These are phyloP conservation scores for Crotalaria pallida DNA, from an alignment of 306 rosid species.

Conservation along the genomic window DNA sequence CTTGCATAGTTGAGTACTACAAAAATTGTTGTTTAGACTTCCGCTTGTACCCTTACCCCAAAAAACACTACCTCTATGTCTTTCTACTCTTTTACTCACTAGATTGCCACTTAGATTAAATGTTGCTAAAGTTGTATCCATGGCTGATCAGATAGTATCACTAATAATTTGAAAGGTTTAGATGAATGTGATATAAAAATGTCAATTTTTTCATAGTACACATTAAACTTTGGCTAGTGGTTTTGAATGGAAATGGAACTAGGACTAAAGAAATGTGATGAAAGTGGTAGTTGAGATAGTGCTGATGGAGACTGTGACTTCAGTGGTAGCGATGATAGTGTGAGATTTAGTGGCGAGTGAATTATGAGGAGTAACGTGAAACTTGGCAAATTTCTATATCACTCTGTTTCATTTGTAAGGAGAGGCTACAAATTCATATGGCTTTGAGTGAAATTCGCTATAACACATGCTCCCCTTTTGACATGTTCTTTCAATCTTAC, in stretches of 20 bases:
- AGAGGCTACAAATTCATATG: background rate
- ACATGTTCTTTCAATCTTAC: background rate
- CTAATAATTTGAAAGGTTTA: background rate
- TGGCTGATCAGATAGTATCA: conserved; percentile 1
- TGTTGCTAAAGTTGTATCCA: conserved; percentile 55
- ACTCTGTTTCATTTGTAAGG: background rate
- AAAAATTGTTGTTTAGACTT: conserved; percentile 29
- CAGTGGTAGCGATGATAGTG: background rate
- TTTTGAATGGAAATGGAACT: background rate
- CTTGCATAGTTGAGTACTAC: conserved; percentile 22
- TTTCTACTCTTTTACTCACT: background rate
- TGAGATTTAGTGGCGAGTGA: conserved; percentile 7
- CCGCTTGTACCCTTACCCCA: conserved; percentile 57
- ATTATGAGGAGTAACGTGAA: conserved; percentile 14
- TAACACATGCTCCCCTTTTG: background rate
- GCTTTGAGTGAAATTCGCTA: background rate
- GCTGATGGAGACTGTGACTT: background rate
- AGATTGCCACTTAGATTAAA: conserved; percentile 35
- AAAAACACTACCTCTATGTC: conserved; percentile 30
- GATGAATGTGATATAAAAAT: background rate
- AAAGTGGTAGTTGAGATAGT: background rate
- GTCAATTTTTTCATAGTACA: background rate
- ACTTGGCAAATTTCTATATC: background rate
- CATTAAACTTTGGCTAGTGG: background rate
- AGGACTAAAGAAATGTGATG: background rate